phyloP scores from a whole-genome alignment of 371 early-diverging fungal species.

The Synchytrium microbalum region DNA sequence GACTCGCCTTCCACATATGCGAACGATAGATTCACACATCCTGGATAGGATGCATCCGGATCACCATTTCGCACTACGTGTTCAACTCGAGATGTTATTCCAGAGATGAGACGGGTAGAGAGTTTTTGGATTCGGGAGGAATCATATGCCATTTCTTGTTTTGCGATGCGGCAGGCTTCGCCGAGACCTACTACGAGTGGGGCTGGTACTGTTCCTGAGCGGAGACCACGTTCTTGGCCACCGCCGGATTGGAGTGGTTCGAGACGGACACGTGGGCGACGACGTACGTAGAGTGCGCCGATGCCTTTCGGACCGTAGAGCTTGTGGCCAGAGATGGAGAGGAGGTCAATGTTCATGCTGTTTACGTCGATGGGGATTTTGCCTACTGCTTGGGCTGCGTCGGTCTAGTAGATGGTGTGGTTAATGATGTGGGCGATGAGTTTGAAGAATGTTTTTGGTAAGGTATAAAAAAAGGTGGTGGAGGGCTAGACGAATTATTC shows the following conservation, averaged over 20 bases:
- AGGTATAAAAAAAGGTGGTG: too few relatives aligned
- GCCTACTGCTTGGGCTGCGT: conserved; percentile 99
- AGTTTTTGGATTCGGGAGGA: conserved; percentile 61
- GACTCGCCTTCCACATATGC: conserved; percentile 99
- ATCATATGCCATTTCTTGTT: conserved; percentile 87
- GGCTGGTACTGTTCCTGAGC: conserved; percentile 97
- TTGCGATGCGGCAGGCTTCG: conserved; percentile 85
- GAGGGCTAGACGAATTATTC: too few relatives aligned
- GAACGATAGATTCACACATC: conserved; percentile 99
- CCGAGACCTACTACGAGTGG: conserved; percentile 96
- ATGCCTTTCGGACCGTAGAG: conserved; percentile 98
- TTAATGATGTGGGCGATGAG: background rate
- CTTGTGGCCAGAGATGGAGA: conserved; percentile 98
- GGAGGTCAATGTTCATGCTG: conserved; percentile 90
- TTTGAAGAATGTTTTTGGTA: background rate
- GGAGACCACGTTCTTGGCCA: conserved; percentile 97
- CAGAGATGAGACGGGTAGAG: conserved; percentile 70
- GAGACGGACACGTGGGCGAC: conserved; percentile 93
- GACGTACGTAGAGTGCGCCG: conserved; percentile 95
- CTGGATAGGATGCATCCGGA: conserved; percentile 67
- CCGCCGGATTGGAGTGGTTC: conserved; percentile 94
- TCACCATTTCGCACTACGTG: conserved; percentile 90
- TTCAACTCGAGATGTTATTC: conserved; percentile 66
- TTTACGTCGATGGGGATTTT: conserved; percentile 97
- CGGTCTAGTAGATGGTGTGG: conserved; percentile 68